Base-by-base conservation (phyloP, 1,139 yeast species). In the Taiozyma sp. region DNA sequence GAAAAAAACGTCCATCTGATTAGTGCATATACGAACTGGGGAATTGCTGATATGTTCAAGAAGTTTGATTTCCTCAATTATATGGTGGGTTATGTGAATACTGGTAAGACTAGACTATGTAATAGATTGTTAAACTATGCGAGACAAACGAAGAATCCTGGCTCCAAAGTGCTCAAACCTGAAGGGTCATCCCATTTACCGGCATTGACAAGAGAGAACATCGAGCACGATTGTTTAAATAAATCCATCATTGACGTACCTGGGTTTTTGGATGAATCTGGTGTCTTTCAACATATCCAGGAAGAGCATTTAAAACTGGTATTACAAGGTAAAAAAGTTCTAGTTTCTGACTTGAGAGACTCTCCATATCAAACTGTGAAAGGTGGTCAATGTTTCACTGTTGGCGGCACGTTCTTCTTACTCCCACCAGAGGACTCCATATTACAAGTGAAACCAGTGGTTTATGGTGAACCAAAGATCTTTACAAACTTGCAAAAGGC, bases 61-160 rank as follows among this genome's bases (percentile, higher is more conserved):
- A 45, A 49, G 4, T 28, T 62, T 28, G 74, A 79, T 1, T 61
- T 68, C 8, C 72, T 72, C 26, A 74, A 81, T 29, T 85, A 80
- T 61, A 65, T 89, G 37, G 70, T 88, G 13, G 97, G 97, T 1
- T 76, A 76, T 56, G 81, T 88, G 10, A 88, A 88, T 62, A 74
- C 81, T 16, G 97, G 97, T 1, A 89, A 89, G 64, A 81, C 95
- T 1, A 74, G 85, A 1, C 62, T 89, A 30, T 74, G 85, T 3
- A 79, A 75, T 57, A 63, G 79, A n/a, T 58, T 84, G 34, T 58
- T 80, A 16, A 68, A 69, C 46, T 48, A 63, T 10, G 63, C 64
- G 34, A 62, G 62, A 47, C 48, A 48, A 45, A 16, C 52, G 43
- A 48, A 51, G 47, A 53, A 46, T 35, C 54, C 57, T 5, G 56